Conservation (phyloP, 129 eudicot species). For the Lactuca sativa region DNA sequence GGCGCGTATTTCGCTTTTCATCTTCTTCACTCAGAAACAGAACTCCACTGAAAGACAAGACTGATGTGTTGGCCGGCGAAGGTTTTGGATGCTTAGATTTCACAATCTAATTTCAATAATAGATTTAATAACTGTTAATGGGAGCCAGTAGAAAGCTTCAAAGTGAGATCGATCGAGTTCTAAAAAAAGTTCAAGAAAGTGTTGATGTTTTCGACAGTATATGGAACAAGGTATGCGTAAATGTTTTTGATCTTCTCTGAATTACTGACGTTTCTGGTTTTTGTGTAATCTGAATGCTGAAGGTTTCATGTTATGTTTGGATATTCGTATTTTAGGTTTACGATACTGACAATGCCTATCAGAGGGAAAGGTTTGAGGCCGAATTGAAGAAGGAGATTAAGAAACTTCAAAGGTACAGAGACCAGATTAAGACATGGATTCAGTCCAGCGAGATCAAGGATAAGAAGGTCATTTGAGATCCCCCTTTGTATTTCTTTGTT, state of each 20-base stretch:
- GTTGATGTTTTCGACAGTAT: slow-evolving; percentile 81
- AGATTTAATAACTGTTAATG: slow-evolving; percentile 42
- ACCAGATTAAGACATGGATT: slow-evolving; percentile 98
- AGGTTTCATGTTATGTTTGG: neutral
- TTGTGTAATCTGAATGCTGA: neutral
- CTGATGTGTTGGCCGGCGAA: no score
- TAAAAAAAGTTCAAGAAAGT: slow-evolving; percentile 94
- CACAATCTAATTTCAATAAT: slow-evolving; percentile 8
- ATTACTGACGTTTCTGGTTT: slow-evolving; percentile 2
- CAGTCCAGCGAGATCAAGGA: slow-evolving; percentile 98
- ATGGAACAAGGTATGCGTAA: no score
- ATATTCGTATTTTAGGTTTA: slow-evolving; percentile 55
- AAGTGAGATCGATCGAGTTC: slow-evolving; percentile 96
- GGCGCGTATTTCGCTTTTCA: neutral
- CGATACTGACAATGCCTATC: slow-evolving; percentile 92
- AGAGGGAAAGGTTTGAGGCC: slow-evolving; percentile 96
- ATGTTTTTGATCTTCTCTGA: neutral
- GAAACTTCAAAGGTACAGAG: slow-evolving; percentile 85
- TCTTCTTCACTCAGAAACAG: neutral
- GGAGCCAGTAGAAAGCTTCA: slow-evolving; percentile 98
- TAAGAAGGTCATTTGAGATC: slow-evolving; percentile 58
- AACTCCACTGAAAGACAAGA: slow-evolving; percentile 1
- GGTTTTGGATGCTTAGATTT: no score
- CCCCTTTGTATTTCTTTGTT: no score
- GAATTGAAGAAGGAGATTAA: slow-evolving; percentile 41